Evolutionary conservation across 345 rosid species (phyloP).

Genomic region (Aquilaria sinensis): DNA sequence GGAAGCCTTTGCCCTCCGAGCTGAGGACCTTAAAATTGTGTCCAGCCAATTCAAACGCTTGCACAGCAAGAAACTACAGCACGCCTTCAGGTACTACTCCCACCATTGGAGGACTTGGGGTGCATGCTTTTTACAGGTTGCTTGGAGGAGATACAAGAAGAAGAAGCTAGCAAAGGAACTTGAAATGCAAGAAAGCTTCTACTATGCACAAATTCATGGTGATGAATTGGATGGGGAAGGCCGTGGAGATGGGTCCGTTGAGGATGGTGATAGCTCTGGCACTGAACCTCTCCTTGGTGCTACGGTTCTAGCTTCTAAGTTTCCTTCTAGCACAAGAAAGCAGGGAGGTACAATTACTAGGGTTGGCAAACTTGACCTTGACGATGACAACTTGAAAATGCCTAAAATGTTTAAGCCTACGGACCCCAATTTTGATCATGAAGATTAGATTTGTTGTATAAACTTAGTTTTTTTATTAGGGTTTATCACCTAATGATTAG

Average conservation of each 20-base stretch:
- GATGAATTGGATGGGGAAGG: constrained; percentile 7
- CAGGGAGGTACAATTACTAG: constrained; percentile 25
- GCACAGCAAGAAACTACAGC: constrained; percentile 83
- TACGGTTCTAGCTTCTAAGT: constrained; percentile 59
- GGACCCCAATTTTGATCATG: constrained; percentile 52
- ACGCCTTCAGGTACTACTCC: constrained; percentile 90
- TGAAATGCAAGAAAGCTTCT: constrained; percentile 49
- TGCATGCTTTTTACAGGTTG: constrained; percentile 66
- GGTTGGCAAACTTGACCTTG: constrained; percentile 31
- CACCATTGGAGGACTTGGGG: constrained; percentile 95
- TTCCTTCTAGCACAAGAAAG: constrained; percentile 54
- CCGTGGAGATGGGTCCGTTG: not conserved
- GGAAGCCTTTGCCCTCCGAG: constrained; percentile 74
- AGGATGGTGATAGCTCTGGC: constrained; percentile 10
- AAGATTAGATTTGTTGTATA: no score
- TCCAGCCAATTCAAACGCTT: constrained; percentile 78
- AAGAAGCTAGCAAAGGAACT: constrained; percentile 59
- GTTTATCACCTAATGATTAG: no score
- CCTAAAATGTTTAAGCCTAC: constrained; percentile 81
- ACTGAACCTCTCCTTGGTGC: constrained; percentile 40
- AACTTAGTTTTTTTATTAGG: no score
- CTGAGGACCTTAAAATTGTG: constrained; percentile 69
- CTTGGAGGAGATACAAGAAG: constrained; percentile 61
- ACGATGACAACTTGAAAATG: constrained; percentile 59
- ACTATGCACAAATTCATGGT: constrained; percentile 14